Evolutionary conservation across 2,329 filamentous ascomycete genomes (phyloP).

Genomic region (Alternaria ethzedia): DNA sequence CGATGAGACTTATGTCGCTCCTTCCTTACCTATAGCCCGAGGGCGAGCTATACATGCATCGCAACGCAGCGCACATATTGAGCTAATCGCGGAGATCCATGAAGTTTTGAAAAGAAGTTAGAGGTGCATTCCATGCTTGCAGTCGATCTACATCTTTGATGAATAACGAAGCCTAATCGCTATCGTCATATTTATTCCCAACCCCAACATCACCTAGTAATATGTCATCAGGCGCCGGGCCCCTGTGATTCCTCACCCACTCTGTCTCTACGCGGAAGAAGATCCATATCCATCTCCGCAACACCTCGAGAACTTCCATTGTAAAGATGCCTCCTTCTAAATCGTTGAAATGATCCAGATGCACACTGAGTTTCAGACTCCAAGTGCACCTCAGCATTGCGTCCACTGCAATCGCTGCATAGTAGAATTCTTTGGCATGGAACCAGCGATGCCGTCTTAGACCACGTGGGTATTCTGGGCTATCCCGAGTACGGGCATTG

Average conservation of each 20-base stretch:
- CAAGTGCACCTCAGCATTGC: slow-evolving; percentile 86
- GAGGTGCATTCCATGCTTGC: neutral
- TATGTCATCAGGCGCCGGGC: slow-evolving; percentile 70
- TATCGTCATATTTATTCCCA: slow-evolving; percentile 69
- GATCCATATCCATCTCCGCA: slow-evolving; percentile 93
- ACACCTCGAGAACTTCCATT: slow-evolving; percentile 84
- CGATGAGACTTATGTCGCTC: neutral
- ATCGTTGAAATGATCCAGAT: slow-evolving; percentile 83
- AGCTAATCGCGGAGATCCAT: neutral
- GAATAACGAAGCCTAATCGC: slow-evolving; percentile 42
- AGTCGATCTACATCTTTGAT: neutral
- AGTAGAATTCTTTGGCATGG: slow-evolving; percentile 76
- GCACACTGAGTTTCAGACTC: slow-evolving; percentile 84
- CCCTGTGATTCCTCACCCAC: slow-evolving; percentile 69
- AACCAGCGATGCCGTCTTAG: slow-evolving; percentile 78
- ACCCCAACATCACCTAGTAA: slow-evolving; percentile 69
- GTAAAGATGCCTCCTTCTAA: slow-evolving; percentile 88
- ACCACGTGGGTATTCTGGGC: slow-evolving; percentile 74
- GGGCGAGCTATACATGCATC: neutral
- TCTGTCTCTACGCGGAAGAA: slow-evolving; percentile 96
- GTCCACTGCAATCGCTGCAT: slow-evolving; percentile 78
- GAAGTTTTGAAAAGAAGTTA: neutral
- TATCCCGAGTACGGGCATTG: slow-evolving; percentile 61
- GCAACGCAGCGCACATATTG: neutral
- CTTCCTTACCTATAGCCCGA: neutral